Conservation (phyloP, 306 rosid genomes). For the Vigna trinervia region DNA sequence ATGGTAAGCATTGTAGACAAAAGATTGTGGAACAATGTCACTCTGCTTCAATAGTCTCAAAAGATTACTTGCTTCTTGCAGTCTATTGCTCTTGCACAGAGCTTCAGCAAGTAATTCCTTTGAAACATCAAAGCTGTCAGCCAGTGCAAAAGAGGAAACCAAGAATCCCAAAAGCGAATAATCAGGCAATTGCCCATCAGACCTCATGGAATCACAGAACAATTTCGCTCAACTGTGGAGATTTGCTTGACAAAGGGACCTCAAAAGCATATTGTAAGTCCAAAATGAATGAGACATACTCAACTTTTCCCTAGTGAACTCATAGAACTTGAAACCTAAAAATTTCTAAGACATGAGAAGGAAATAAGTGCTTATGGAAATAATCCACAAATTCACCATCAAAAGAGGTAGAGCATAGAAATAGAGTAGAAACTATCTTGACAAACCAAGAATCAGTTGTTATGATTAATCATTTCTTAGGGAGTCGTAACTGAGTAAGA, state of each 20-base stretch:
- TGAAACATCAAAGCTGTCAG: slow-evolving; percentile 59
- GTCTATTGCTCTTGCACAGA: background rate
- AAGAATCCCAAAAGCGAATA: slow-evolving; percentile 59
- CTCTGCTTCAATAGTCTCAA: too few species aligned
- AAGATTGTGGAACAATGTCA: too few species aligned
- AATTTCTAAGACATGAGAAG: slow-evolving; percentile 59
- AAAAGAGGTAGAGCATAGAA: slow-evolving; percentile 58
- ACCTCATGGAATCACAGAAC: slow-evolving; percentile 71
- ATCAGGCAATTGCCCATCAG: slow-evolving; percentile 69
- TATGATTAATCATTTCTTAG: slow-evolving; percentile 50
- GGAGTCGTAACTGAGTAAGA: slow-evolving; percentile 53
- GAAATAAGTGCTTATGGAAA: slow-evolving; percentile 58
- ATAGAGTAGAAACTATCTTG: slow-evolving; percentile 74
- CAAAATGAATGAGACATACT: slow-evolving; percentile 55
- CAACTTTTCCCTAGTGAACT: slow-evolving; percentile 60
- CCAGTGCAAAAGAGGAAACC: slow-evolving; percentile 69
- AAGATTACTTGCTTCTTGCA: too few species aligned
- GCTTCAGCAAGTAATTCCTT: slow-evolving; percentile 62
- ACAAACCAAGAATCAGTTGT: slow-evolving; percentile 75
- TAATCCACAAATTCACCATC: slow-evolving; percentile 56
- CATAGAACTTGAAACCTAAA: slow-evolving; percentile 70
- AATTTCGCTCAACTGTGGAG: slow-evolving; percentile 64
- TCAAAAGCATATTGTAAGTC: slow-evolving; percentile 70
- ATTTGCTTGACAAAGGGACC: slow-evolving; percentile 75
- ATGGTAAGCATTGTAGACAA: too few species aligned